phyloP scores from a whole-genome alignment of 345 rosid species.

The Passiflora organensis region DNA sequence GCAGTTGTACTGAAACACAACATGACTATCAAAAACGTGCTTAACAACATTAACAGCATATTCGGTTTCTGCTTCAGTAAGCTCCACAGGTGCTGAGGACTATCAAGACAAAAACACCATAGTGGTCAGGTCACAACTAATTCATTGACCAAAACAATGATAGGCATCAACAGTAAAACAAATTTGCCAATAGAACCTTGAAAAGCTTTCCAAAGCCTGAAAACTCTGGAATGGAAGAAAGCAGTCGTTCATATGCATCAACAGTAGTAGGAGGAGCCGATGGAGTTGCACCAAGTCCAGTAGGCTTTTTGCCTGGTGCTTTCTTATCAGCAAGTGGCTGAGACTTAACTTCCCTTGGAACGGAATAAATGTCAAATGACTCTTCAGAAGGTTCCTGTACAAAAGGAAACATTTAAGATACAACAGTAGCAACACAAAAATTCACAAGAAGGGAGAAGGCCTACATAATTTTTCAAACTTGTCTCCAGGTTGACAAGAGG shows the following conservation, averaged over 20 bases:
- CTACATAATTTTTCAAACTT: constrained; percentile 84
- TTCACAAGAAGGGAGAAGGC: constrained; percentile 23
- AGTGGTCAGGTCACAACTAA: no score
- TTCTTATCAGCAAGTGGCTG: constrained; percentile 92
- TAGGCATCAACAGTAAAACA: not conserved
- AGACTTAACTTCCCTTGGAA: constrained; percentile 78
- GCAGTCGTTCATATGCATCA: constrained; percentile 77
- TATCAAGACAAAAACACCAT: constrained; percentile 20
- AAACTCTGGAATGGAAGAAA: constrained; percentile 82
- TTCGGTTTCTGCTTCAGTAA: constrained; percentile 97
- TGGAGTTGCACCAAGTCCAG: constrained; percentile 76
- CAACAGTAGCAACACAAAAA: not conserved
- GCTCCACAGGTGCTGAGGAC: constrained; percentile 90
- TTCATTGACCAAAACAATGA: no score
- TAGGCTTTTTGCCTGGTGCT: constrained; percentile 81
- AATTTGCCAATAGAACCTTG: constrained; percentile 52
- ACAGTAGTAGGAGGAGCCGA: constrained; percentile 56
- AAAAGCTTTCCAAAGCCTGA: constrained; percentile 78
- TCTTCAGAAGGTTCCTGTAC: constrained; percentile 78
- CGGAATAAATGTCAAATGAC: constrained; percentile 74
- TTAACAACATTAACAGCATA: constrained; percentile 90
- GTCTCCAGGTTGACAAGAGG: constrained; percentile 86
- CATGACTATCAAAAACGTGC: constrained; percentile 84
- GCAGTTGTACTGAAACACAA: constrained; percentile 95
- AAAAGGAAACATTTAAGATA: constrained; percentile 5